Evolutionary conservation across 306 rosid genomes (phyloP), one percentile per base, ranked within the genome.

Genomic region (Trifolium fragiferum): DNA sequence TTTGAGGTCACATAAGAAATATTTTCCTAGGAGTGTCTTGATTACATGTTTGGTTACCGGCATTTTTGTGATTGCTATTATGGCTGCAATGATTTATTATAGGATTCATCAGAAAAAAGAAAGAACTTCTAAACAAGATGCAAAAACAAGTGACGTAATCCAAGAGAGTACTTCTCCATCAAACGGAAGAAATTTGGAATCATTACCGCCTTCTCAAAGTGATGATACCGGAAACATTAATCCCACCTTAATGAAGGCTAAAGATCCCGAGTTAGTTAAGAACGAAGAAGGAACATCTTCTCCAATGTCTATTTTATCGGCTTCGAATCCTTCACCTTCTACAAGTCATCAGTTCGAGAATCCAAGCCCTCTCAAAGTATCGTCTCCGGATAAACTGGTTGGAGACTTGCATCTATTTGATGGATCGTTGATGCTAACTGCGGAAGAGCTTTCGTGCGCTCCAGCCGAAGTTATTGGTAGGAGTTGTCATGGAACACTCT

Each of bases 401-500:
- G 96, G 96, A 46, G 89, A 89, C 78, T 82, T 92, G 78, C 85
- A 86, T 62, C 82, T 88, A n/a, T 89, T 89, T 67, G 91, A 88
- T 38, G 88, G 88, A 49, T 82, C 87, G 43, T 87, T 86, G 79
- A 80, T 23, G 21, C 74, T 92, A 76, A 89, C 96, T 6, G 90
- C 86, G 0, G 95, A 89, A 76, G 97, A 92, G 73, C 92, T 92
- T 85, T 89, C 96, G 5, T 44, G 83, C 57, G 91, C 93, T 82
- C 86, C 91, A 1, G 96, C 96, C 0, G 93, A 89, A 89, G 79
- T 83, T 79, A 76, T 88, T 33, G 90, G 90, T 20, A 87, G 86
- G 76, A 92, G 96, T 77, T 92, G 96, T 78, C 97, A 92, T 66
- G 97, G 97, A 66, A 86, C 87, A 54, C 83, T 88, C 43, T 92